Conservation (phyloP, 2,329 filamentous ascomycete species). For the Hymenotorrendiella dingleyae region DNA sequence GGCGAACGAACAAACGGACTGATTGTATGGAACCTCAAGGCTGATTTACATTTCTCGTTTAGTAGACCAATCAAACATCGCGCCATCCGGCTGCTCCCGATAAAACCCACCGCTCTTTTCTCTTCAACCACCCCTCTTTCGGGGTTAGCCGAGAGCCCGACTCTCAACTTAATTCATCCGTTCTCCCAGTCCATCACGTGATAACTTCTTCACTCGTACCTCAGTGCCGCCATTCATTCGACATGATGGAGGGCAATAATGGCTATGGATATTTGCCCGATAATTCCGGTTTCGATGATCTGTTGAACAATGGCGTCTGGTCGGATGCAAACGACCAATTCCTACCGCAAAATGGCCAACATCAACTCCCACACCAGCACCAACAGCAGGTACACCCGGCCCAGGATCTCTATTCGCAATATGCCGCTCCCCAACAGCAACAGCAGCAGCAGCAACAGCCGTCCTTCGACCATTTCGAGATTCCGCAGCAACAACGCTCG, state of each 20-base stretch:
- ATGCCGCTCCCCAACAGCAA: constrained; percentile 18
- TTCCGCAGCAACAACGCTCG: constrained; percentile 13
- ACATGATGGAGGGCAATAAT: constrained; percentile 26
- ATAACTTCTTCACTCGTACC: constrained; percentile 1
- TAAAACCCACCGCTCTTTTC: constrained; percentile 3
- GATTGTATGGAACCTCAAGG: constrained; percentile 4
- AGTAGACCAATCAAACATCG: constrained; percentile 21
- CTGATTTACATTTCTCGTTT: constrained; percentile 27
- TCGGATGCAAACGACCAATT: constrained; percentile 19
- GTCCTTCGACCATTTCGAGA: constrained; percentile 21
- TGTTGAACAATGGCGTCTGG: constrained; percentile 24
- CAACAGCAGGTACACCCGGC: too few species aligned
- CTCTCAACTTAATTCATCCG: not conserved
- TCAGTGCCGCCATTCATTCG: not conserved
- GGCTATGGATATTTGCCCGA: constrained; percentile 23
- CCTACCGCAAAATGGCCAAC: constrained; percentile 13
- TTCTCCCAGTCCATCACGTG: constrained; percentile 8
- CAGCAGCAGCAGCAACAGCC: constrained; percentile 4
- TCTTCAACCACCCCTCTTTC: too few species aligned
- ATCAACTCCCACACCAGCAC: constrained; percentile 15
- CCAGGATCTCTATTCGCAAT: constrained; percentile 21
- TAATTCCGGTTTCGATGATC: constrained; percentile 25
- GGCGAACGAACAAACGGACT: too few species aligned
- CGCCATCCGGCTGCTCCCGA: not conserved
- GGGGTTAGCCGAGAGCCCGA: too few species aligned